Conservation (phyloP, 495 filamentous ascomycete species). For the Penicillium tannophilum region DNA sequence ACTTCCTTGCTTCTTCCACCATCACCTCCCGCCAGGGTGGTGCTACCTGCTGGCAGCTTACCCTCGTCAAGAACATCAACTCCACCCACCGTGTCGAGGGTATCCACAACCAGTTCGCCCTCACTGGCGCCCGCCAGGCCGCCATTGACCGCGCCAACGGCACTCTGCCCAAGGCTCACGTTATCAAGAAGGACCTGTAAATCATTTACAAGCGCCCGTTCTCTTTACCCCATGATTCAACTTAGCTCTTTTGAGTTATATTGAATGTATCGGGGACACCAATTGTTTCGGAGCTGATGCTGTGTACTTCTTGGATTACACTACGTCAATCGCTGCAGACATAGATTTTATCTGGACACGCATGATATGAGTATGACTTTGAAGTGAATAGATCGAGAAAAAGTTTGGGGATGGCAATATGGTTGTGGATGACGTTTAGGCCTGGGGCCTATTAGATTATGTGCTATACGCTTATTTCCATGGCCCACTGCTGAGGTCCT, state of each 20-base stretch:
- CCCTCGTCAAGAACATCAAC: constrained; percentile 96
- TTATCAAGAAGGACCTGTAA: constrained; percentile 41
- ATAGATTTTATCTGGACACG: constrained; percentile 11
- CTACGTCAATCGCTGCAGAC: background rate
- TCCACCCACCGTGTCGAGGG: constrained; percentile 92
- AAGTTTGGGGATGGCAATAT: background rate
- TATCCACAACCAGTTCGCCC: constrained; percentile 70
- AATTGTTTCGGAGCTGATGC: constrained; percentile 4
- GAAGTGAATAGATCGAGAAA: constrained; percentile 14
- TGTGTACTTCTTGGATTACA: background rate
- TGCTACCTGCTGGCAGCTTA: constrained; percentile 96
- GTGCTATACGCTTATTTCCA: background rate
- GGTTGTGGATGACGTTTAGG: constrained; percentile 1
- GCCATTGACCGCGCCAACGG: constrained; percentile 44
- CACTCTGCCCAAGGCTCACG: constrained; percentile 43
- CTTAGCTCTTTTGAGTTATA: background rate
- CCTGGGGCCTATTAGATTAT: constrained; percentile 1
- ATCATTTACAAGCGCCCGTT: constrained; percentile 10
- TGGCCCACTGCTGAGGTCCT: constrained; percentile 1
- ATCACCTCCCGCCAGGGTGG: constrained; percentile 91
- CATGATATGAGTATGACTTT: constrained; percentile 19
- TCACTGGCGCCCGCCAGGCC: constrained; percentile 66
- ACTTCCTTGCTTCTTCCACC: constrained; percentile 91
- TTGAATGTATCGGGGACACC: background rate
- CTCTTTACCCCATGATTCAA: constrained; percentile 9